Conservation (phyloP, 2,329 filamentous ascomycete species). For the Pyrenochaeta sp. region DNA sequence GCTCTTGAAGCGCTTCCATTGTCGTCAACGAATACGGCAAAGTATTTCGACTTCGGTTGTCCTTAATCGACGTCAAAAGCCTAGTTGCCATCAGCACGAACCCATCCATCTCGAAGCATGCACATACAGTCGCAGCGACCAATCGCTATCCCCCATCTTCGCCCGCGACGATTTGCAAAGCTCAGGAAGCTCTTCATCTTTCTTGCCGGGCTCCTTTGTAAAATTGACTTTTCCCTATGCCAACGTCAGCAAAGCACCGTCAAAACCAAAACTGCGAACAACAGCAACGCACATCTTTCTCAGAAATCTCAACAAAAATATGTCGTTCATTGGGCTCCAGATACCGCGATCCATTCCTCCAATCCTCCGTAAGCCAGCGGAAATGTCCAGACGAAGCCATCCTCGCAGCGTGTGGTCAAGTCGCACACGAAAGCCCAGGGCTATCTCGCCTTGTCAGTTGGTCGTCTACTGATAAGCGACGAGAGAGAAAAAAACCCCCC, state of each 20-base stretch:
- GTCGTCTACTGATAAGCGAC: background rate
- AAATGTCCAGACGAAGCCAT: constrained; percentile 3
- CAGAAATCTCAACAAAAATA: constrained; percentile 1
- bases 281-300: background rate
- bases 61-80: constrained; percentile 1
- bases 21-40: background rate
- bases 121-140: constrained; percentile 2
- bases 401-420: background rate
- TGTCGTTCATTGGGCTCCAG: constrained; percentile 2
- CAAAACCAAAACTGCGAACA: background rate
- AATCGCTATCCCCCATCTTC: background rate
- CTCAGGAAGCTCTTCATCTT: constrained; percentile 1
- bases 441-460: too few relatives aligned
- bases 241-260: background rate
- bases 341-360: constrained; percentile 2
- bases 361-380: constrained; percentile 1
- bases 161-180: background rate
- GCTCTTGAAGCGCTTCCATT: constrained; percentile 1
- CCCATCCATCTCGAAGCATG: background rate
- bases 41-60: constrained; percentile 1
- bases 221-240: background rate
- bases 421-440: background rate
- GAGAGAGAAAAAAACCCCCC: background rate
- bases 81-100: background rate
- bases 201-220: background rate